A percentile compares a stretch with the other conserved stretches of the same genome.
phyloP scores from a whole-genome alignment of 2,329 filamentous ascomycete genomes.

The Hymenoscyphus fructigenus region DNA sequence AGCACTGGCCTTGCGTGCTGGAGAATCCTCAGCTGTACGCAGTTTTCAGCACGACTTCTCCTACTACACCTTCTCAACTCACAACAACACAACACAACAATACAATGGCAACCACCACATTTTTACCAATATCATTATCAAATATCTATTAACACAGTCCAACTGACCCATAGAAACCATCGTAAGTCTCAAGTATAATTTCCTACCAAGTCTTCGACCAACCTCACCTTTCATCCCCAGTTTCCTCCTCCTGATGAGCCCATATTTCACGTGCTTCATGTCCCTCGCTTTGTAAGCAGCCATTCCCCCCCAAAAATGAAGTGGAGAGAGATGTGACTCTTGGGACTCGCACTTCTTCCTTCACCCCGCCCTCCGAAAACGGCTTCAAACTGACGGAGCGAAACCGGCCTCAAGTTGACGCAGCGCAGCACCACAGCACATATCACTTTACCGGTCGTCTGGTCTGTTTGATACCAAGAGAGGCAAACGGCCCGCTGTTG shows the following conservation, averaged over 20 bases:
- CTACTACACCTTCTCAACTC: no score
- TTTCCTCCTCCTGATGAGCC: background rate
- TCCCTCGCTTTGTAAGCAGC: background rate
- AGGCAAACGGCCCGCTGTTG: no score
- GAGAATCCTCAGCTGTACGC: background rate
- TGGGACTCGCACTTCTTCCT: slow-evolving; percentile 2
- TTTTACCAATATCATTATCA: background rate
- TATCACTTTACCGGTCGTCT: slow-evolving; percentile 4
- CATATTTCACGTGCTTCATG: background rate
- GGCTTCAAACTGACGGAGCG: slow-evolving; percentile 25
- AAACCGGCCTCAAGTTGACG: slow-evolving; percentile 28
- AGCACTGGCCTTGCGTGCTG: background rate
- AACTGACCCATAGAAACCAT: background rate
- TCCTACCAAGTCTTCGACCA: background rate
- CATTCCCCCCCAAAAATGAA: background rate
- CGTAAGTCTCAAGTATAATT: background rate
- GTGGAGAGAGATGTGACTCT: background rate
- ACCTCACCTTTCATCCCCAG: background rate
- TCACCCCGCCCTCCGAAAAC: slow-evolving; percentile 22
- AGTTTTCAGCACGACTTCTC: background rate
- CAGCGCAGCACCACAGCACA: slow-evolving; percentile 19
- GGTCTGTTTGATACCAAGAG: no score
- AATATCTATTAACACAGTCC: background rate
- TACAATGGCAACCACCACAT: background rate
- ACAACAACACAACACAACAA: background rate